Percentiles rank a stretch among this genome's conserved stretches.
These are phyloP conservation scores for Panicum virgatum DNA, from an alignment of 202 grass and related monocot species.

Conservation along the genomic window DNA sequence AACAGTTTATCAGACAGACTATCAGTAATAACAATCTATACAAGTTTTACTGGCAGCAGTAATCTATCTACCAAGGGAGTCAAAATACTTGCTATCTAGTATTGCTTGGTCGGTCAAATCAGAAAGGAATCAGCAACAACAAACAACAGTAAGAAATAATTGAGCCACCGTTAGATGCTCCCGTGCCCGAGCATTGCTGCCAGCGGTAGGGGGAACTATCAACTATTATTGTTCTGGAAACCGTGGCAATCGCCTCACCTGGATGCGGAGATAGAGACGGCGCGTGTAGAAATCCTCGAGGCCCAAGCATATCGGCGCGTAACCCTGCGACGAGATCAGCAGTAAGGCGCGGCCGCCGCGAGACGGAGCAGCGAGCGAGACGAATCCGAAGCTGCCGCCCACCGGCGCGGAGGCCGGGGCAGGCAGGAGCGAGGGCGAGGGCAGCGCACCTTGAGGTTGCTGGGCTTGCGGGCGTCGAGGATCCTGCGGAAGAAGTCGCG, in stretches of 20 bases:
- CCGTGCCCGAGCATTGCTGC: neutral
- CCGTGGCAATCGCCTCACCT: constrained; percentile 47
- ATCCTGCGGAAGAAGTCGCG: constrained; percentile 83
- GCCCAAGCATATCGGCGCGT: constrained; percentile 89
- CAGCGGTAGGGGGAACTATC: neutral
- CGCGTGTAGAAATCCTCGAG: constrained; percentile 96
- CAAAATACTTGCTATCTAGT: neutral
- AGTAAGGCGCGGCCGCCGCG: neutral
- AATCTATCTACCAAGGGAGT: neutral
- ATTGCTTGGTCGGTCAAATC: neutral
- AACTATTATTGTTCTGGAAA: neutral
- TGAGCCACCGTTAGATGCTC: constrained; percentile 1
- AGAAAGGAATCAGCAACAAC: neutral
- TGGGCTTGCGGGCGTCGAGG: constrained; percentile 74
- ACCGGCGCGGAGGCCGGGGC: neutral
- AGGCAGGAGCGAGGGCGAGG: neutral
- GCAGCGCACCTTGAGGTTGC: constrained; percentile 64
- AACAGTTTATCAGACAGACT: neutral
- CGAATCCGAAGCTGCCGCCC: constrained; percentile 1
- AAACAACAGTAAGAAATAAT: neutral
- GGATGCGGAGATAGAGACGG: constrained; percentile 87
- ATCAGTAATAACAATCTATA: neutral
- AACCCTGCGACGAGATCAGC: constrained; percentile 49
- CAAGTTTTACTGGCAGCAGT: neutral
- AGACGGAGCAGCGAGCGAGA: neutral